Evolutionary conservation across 1,284 basidiomycete species (phyloP), one percentile per base, ranked within the genome.

Genomic region (Fomitopsis pinicola): DNA sequence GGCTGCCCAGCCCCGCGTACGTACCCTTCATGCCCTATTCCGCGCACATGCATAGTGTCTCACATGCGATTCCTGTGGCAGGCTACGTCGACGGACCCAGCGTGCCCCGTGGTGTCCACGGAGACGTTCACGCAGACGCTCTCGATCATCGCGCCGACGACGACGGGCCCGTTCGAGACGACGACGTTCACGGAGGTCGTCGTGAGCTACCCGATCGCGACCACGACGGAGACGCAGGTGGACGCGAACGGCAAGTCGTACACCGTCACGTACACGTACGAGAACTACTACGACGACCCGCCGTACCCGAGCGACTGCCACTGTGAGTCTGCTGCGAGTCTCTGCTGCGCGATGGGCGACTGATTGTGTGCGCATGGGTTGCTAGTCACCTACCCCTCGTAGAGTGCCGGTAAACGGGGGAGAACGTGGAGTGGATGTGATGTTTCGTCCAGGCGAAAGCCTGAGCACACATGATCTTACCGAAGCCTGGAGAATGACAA

Each of bases 131-230:
- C 46, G 28, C 33, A 53, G 52, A 53, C 52, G 52, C 36, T 53
- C 33, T 53, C 52, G 19, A 48, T 48, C 46, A 48, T 48, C 46
- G 52, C 52, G 30, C 33, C 33, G 10, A 53, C 52, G 17, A 53
- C 52, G 33, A 53, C 52, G 14, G 52, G 52, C 10, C 52, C 52
- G 26, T 53, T 53, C 52, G 52, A 53, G 52, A 53, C 52, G n/a
- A 53, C 52, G 10, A 53, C 33, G 33, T 53, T 53, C 36, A 53
- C 52, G 36, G 52, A 36, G 17, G 36, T 38, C 33, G 15, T 36
- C 14, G 19, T 22, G 17, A 53, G 33, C 52, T 53, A 38, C 52
- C 52, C 46, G 15, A 14, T 53, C 6, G 52, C 52, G 33, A 53
- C 52, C 17, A 53, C 52, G 17, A 53, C 52, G 46, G 46, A 48